Base-by-base conservation (phyloP, 352 stramenopile genomes). In the Phytopythium litorale region DNA sequence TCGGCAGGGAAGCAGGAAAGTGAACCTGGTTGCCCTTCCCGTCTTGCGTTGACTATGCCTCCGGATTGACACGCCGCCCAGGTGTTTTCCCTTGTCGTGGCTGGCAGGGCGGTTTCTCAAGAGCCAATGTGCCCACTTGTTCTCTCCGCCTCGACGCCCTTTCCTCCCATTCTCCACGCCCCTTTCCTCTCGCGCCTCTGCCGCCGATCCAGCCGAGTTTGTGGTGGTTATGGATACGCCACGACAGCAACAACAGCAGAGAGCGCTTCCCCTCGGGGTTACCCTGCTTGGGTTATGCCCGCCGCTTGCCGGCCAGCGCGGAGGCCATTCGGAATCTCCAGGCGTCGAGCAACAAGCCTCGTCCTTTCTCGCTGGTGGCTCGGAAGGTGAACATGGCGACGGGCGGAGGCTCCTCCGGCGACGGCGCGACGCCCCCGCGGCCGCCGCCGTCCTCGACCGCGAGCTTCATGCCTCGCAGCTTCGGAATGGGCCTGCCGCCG, bases 401-500 rank as follows among this genome's bases (percentile, higher is more conserved):
- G 15, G 23, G 46, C 23, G 46, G 46, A 53, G 46, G 23, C 42
- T 35, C 7, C 46, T 33, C 46, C 0, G 46, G 46, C 46, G 46
- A 53, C 11, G 32, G 46, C 54, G 65, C 60, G 50, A 33, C 32
- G 45, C 71, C 71, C 12, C 68, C 68, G 48, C 56, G 25, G 25
- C 56, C 56, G 56, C 56, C 56, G 19, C 40, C 55, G 37, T 72
- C 71, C 7, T 76, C 66, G 18, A 45, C 25, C 23, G 30, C 46
- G 46, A 53, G 46, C 46, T 53, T 53, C 46, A 25, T 25, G 46
- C 46, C 46, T 23, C 23, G 23, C 25, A 60, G 55, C 25, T 18
- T 50, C 52, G 69, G 56, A 60, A 38, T 71, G 38, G 68, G 66
- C 0, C 57, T 77, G 12, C 72, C 67, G 5, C 69, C 72, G 35